Evolutionary conservation across 108 stramenopile genomes (phyloP), one percentile per base, ranked within the genome.

Genomic region (Skeletonema tropicum): DNA sequence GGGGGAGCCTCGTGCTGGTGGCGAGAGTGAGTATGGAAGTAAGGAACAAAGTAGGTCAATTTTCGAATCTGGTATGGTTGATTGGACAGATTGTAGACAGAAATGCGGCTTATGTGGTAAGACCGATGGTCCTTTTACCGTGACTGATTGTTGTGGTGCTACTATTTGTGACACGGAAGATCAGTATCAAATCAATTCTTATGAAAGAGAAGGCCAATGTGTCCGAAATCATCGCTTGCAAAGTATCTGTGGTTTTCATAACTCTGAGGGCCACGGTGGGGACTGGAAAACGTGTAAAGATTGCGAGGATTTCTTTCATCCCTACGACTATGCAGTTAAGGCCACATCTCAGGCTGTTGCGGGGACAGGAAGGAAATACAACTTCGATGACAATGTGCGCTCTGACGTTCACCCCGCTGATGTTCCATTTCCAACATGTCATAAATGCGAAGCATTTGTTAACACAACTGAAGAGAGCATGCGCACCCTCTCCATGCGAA

Each of bases 391-490:
- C 39, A 57, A 67, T 58, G 55, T 55, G 14, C 66, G 66, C 14
- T 17, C 55, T n/a, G 66, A 67, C 66, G 57, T 67, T 41, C 52
- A 67, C 42, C 59, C 66, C 6, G 66, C 66, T 17, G 66, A 67
- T 23, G 66, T 67, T 30, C 46, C 55, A 55, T 67, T 67, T 23
- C 66, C 66, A 17, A 67, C 66, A 15, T 67, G 66, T 10, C 39
- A 29, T 55, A 41, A 57, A 17, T 67, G 66, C 17, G 66, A 41
- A 17, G 59, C 55, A 26, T 9, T 41, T 58, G 66, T 67, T 23
- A 60, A 67, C 9, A 67, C 66, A 25, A 67, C 66, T n/a, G 66
- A 67, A 58, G 66, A 67, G 66, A 67, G 66, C 57, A 4, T 21
- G 6, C 55, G n/a, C 5, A 67, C 66, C 5, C 59, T 67, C 21